Percentiles rank a stretch among this genome's conserved stretches.
Conservation (phyloP, 768 basidiomycete genomes). For the Pholiota molesta region DNA sequence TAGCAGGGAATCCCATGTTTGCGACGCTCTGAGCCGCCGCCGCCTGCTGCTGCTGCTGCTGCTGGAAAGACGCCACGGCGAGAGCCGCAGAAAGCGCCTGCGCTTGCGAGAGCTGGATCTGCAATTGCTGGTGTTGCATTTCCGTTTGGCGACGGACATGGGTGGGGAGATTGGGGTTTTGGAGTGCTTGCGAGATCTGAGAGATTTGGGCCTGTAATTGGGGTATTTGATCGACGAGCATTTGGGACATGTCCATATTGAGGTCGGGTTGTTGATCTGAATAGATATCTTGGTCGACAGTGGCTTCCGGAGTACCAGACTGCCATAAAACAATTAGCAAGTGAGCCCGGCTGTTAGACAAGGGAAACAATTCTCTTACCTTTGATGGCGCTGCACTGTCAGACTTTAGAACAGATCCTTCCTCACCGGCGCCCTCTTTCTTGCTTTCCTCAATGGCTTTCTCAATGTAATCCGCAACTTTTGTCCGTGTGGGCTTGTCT, state of each 20-base stretch:
- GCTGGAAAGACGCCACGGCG: constrained; percentile 60
- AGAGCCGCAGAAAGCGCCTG: constrained; percentile 71
- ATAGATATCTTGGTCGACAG: constrained; percentile 65
- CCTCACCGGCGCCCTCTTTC: constrained; percentile 56
- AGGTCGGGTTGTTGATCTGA: constrained; percentile 69
- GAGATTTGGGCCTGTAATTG: constrained; percentile 84
- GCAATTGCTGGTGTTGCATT: constrained; percentile 80
- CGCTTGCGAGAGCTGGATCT: constrained; percentile 79
- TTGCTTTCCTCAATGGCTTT: constrained; percentile 78
- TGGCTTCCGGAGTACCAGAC: constrained; percentile 22
- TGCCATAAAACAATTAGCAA: background rate
- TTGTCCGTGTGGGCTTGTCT: constrained; percentile 80
- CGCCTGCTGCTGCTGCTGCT: constrained; percentile 42
- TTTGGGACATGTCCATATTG: constrained; percentile 69
- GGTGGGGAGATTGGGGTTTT: constrained; percentile 72
- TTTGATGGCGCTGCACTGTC: constrained; percentile 41
- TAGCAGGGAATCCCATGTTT: constrained; percentile 38
- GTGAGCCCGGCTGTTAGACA: background rate
- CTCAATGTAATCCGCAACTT: constrained; percentile 82
- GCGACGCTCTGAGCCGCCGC: constrained; percentile 36
- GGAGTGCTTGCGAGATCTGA: constrained; percentile 80
- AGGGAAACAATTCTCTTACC: constrained; percentile 5
- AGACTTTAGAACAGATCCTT: constrained; percentile 27
- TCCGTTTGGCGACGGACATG: constrained; percentile 80
- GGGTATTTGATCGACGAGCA: constrained; percentile 74